Evolutionary conservation across 208 protist species (phyloP).

Genomic region (Crithidia brevicula): DNA sequence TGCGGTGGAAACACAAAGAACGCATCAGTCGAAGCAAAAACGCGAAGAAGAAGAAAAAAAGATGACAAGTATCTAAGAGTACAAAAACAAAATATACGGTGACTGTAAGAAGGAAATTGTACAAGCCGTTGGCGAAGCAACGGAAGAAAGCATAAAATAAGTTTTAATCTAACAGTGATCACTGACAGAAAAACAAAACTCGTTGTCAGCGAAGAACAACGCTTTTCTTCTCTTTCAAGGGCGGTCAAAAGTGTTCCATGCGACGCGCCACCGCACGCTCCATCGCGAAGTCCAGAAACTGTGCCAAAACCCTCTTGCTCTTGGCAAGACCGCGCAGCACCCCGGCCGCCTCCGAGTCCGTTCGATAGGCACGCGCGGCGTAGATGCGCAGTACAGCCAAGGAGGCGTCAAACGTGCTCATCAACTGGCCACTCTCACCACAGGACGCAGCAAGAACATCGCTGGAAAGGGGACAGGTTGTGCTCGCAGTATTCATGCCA

Average conservation of each 20-base stretch:
- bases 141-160: not conserved
- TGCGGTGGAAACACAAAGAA: not conserved
- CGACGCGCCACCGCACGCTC: slow-evolving; percentile 28
- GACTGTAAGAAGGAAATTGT: too few species aligned
- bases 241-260: not conserved
- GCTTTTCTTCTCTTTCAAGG: not conserved
- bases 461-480: too few species aligned
- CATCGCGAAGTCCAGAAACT: slow-evolving; percentile 41
- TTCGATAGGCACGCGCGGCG: slow-evolving; percentile 28
- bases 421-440: not conserved
- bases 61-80: not conserved
- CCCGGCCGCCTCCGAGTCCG: slow-evolving; percentile 27
- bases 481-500: not conserved
- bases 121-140: too few species aligned
- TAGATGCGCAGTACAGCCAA: slow-evolving; percentile 26
- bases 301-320: slow-evolving; percentile 17
- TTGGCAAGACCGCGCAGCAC: slow-evolving; percentile 31
- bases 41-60: not conserved
- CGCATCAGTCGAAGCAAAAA: not conserved
- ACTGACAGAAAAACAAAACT: not conserved
- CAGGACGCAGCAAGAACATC: not conserved
- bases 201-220: not conserved
- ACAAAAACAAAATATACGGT: not conserved
- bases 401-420: slow-evolving; percentile 24
- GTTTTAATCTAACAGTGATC: not conserved